phyloP scores from a whole-genome alignment of 345 rosid species.

The Orychophragmus violaceus region DNA sequence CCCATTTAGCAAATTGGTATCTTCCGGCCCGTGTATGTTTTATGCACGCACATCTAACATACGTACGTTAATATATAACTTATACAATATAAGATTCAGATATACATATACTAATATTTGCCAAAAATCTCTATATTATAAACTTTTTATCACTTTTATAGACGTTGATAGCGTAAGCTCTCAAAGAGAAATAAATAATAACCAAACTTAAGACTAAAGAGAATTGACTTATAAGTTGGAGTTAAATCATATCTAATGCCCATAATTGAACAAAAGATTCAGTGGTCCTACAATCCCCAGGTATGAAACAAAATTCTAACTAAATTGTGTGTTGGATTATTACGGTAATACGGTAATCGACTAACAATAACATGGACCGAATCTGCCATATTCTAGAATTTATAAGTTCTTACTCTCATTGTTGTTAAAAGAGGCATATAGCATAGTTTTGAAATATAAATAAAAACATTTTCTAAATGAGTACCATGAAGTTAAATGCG shows the following conservation, averaged over 20 bases:
- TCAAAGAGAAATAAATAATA: not conserved
- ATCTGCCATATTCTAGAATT: not conserved
- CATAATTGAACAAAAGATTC: not conserved
- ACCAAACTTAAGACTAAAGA: not conserved
- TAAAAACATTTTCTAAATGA: not conserved
- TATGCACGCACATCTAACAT: not conserved
- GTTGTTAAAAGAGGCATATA: not conserved
- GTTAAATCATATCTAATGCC: not conserved
- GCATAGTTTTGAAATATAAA: not conserved
- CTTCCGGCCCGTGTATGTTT: not conserved
- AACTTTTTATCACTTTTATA: not conserved
- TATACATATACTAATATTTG: not conserved
- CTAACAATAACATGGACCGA: not conserved
- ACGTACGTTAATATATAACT: not conserved
- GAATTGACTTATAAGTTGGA: not conserved
- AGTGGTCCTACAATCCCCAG: not conserved
- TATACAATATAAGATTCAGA: too few species aligned
- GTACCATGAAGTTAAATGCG: not conserved
- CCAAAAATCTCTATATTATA: not conserved
- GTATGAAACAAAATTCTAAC: not conserved
- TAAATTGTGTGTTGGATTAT: not conserved
- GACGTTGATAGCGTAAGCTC: not conserved
- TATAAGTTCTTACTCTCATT: not conserved
- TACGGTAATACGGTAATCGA: not conserved
- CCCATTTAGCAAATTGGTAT: not conserved